Percentiles rank a stretch among this genome's conserved stretches.
Evolutionary conservation across 768 basidiomycete genomes (phyloP).

Genomic region (Calvatia gigantea): DNA sequence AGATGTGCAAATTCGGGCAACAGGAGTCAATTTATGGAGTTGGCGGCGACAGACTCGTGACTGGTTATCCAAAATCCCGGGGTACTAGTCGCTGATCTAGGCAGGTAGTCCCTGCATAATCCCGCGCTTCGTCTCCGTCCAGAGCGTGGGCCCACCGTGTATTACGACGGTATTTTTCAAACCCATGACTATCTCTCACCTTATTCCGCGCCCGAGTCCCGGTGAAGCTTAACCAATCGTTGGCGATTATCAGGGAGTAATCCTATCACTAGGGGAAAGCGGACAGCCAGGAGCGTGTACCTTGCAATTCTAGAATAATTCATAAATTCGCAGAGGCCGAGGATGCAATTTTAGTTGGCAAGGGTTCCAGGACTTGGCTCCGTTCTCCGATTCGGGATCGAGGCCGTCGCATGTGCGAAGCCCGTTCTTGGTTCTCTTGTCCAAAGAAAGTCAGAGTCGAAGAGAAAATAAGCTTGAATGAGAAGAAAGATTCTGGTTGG

Average conservation of each 20-base stretch:
- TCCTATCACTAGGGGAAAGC: no score
- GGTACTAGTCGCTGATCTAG: slow-evolving; percentile 5
- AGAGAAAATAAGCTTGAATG: neutral
- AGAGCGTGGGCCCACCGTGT: slow-evolving; percentile 4
- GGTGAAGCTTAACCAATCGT: no score
- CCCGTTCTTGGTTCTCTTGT: neutral
- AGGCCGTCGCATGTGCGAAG: neutral
- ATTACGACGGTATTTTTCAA: neutral
- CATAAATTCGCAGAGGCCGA: no score
- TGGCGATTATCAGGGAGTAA: no score
- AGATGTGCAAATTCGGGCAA: neutral
- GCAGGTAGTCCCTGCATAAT: slow-evolving; percentile 8
- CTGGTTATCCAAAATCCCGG: neutral
- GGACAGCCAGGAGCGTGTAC: no score
- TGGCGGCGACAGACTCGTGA: slow-evolving; percentile 5
- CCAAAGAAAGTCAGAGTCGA: neutral
- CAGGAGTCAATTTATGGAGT: slow-evolving; percentile 10
- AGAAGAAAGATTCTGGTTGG: neutral
- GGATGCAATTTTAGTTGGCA: neutral
- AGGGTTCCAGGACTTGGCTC: slow-evolving; percentile 7
- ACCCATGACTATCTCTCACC: no score
- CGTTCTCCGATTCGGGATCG: slow-evolving; percentile 10
- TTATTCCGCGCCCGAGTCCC: no score
- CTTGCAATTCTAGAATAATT: no score
- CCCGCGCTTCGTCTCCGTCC: slow-evolving; percentile 4